A percentile compares a stretch with the other conserved stretches of the same genome.
These are phyloP conservation scores for Euphorbia tirucalli DNA, from an alignment of 345 rosid species.

Conservation along the genomic window DNA sequence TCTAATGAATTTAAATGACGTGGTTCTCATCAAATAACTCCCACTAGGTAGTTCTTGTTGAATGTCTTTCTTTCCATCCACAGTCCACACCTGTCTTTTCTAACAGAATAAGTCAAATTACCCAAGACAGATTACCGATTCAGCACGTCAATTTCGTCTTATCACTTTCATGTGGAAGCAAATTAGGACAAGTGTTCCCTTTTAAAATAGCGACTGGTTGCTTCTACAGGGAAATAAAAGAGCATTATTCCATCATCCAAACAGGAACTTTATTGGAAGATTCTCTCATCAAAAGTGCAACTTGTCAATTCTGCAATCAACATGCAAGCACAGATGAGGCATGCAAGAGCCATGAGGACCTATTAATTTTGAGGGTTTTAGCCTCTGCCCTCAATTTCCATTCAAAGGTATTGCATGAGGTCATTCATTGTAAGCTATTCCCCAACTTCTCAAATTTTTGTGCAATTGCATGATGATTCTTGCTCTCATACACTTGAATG, in stretches of 20 bases:
- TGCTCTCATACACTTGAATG: slow-evolving; percentile 40
- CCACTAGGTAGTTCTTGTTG: no score
- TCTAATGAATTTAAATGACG: no score
- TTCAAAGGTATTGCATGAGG: background rate
- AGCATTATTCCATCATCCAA: background rate
- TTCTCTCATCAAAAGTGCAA: background rate
- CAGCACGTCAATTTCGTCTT: background rate
- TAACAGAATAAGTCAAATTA: background rate
- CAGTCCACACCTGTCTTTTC: no score
- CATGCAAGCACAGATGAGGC: no score
- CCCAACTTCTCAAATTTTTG: slow-evolving; percentile 45
- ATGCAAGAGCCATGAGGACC: background rate
- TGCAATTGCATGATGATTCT: slow-evolving; percentile 31
- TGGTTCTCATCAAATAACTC: no score
- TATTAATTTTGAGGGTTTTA: background rate
- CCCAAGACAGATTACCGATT: background rate
- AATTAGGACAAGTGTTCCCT: background rate
- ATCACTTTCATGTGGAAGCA: no score
- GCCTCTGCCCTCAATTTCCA: background rate
- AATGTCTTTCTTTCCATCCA: no score
- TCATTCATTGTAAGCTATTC: slow-evolving; percentile 20
- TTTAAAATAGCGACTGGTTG: background rate
- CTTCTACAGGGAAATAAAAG: background rate
- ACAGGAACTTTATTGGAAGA: background rate
- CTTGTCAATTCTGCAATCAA: background rate